Conservation (phyloP, 805 yeast species). For the Torulaspora indica region DNA sequence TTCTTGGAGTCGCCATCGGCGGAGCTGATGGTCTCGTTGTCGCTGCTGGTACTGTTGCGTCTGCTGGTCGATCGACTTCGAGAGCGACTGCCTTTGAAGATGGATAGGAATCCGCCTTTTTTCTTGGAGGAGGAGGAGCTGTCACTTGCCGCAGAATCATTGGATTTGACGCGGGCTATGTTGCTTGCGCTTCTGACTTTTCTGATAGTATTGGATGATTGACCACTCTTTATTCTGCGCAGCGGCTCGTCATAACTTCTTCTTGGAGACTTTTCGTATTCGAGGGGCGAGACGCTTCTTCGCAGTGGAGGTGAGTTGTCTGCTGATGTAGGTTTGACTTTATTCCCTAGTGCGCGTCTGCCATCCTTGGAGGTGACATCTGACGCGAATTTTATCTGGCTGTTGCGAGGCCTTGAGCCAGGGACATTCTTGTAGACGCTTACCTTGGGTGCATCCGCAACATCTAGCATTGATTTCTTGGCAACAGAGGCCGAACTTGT, state of each 20-base stretch:
- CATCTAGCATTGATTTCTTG: slow-evolving; percentile 27
- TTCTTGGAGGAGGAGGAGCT: slow-evolving; percentile 9
- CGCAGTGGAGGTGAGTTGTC: slow-evolving; percentile 3
- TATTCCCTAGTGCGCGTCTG: slow-evolving; percentile 18
- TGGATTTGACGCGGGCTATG: slow-evolving; percentile 16
- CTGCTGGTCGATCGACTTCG: slow-evolving; percentile 22
- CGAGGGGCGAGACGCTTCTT: neutral
- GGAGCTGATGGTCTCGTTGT: slow-evolving; percentile 9
- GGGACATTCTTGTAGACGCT: slow-evolving; percentile 1
- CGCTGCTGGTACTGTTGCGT: slow-evolving; percentile 20
- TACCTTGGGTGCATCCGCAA: slow-evolving; percentile 12
- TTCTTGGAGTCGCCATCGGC: slow-evolving; percentile 9
- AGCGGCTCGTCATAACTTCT: slow-evolving; percentile 8
- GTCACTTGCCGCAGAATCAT: slow-evolving; percentile 13
- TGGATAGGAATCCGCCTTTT: slow-evolving; percentile 19
- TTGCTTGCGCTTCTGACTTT: slow-evolving; percentile 27
- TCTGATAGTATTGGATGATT: slow-evolving; percentile 12
- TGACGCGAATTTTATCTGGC: slow-evolving; percentile 29
- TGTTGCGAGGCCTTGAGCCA: slow-evolving; percentile 9
- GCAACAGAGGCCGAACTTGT: slow-evolving; percentile 8
- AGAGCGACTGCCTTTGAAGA: slow-evolving; percentile 17
- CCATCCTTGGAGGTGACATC: slow-evolving; percentile 26
- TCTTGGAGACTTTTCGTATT: neutral
- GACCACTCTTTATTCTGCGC: slow-evolving; percentile 7
- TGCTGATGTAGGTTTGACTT: slow-evolving; percentile 4